phyloP scores from a whole-genome alignment of 345 rosid species.

The Mercurialis annua region DNA sequence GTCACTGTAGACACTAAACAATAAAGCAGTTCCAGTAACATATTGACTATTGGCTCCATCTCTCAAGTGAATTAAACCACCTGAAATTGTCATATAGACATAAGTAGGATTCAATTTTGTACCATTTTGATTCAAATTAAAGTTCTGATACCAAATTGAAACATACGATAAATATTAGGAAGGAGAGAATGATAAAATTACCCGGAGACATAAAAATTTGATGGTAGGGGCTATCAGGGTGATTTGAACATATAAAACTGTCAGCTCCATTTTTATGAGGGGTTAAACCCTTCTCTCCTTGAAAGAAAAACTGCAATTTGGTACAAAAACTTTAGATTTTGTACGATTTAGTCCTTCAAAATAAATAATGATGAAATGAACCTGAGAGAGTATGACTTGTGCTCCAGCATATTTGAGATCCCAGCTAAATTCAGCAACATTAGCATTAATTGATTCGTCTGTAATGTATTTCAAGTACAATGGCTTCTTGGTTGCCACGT shows the following conservation, averaged over 20 bases:
- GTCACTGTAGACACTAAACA: constrained; percentile 55
- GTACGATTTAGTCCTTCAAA: too few species aligned
- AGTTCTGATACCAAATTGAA: too few species aligned
- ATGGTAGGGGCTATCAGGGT: constrained; percentile 67
- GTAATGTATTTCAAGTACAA: constrained; percentile 42
- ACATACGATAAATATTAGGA: too few species aligned
- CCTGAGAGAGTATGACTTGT: constrained; percentile 70
- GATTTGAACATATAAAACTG: constrained; percentile 65
- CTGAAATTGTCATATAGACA: constrained; percentile 19
- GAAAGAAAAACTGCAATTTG: constrained; percentile 49
- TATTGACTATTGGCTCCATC: constrained; percentile 89
- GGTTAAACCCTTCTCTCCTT: constrained; percentile 42
- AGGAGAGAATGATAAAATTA: too few species aligned
- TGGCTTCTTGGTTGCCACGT: constrained; percentile 48
- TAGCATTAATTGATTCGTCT: constrained; percentile 54
- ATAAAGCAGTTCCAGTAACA: constrained; percentile 59
- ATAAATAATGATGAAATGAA: not conserved
- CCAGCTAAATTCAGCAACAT: constrained; percentile 88
- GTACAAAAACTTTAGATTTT: not conserved
- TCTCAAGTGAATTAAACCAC: constrained; percentile 74
- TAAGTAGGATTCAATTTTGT: too few species aligned
- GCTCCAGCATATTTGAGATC: constrained; percentile 90
- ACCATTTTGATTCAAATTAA: too few species aligned
- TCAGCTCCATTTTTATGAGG: constrained; percentile 62
- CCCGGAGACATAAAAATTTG: constrained; percentile 64